Evolutionary conservation across 306 rosid species (phyloP), one percentile per base, ranked within the genome.

Genomic region (Argentina anserina): DNA sequence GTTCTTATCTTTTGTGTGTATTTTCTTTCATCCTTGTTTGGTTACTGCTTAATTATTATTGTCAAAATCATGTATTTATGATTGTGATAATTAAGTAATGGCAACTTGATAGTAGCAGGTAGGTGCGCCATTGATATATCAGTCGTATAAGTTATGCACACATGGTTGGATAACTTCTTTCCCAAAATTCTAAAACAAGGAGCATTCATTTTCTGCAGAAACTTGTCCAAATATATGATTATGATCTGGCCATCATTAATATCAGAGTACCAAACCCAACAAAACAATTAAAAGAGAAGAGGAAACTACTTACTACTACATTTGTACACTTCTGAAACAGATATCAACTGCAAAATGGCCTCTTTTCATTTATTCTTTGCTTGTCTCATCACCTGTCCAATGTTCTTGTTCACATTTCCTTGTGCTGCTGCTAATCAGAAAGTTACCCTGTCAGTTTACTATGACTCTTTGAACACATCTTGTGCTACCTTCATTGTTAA

Each of bases 371-470:
- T 59, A 42, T 56, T 60, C 37, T 49, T 65, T 60, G 26, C 40
- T 67, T 42, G 71, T 72, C 40, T 42, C 33, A 29, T 83, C 49
- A 40, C 60, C 49, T 43, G 42, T 13, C 3, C 63, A 41, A n/a
- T 68, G 39, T 76, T 81, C 68, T 26, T 75, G 75, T 71, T 70
- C 72, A 47, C 31, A 62, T 45, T 50, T 70, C 68, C 73, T 58
- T 78, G 74, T 67, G 29, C 34, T 11, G 76, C 67, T 68, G 70
- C 65, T 65, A 65, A 56, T 52, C 64, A 77, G 79, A 86, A 83
- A 76, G 84, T 89, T 55, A 79, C 85, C 70, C 77, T 86, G 2
- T 74, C 90, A 17, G 78, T 89, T 20, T 86, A 89, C 58, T 86
- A 75, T 23, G 86, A 81, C 37, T 71, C 89, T 67, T 61, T 86